Evolutionary conservation across 345 rosid genomes (phyloP).

Genomic region (Aquilaria malaccensis): DNA sequence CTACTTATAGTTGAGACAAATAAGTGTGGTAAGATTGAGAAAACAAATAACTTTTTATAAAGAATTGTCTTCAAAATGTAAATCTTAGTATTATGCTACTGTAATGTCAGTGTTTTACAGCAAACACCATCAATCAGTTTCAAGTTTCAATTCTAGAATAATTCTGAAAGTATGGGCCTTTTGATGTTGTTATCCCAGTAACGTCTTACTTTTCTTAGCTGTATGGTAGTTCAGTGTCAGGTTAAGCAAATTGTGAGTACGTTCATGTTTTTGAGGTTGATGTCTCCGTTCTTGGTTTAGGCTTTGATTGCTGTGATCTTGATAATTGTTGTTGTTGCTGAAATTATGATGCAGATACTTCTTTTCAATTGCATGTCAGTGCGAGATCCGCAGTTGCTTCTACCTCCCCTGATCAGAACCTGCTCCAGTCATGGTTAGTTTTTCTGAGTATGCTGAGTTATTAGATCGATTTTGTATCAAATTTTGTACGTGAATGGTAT

Average conservation of each 20-base stretch:
- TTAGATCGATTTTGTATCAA: constrained; percentile 5
- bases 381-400: constrained; percentile 72
- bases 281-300: no score
- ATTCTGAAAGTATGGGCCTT: neutral
- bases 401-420: constrained; percentile 48
- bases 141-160: no score
- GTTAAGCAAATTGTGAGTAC: neutral
- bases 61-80: no score
- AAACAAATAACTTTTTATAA: no score
- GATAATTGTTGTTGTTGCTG: constrained; percentile 6
- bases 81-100: no score
- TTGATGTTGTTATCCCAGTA: neutral
- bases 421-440: constrained; percentile 53
- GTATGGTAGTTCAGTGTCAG: neutral
- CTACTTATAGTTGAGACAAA: no score
- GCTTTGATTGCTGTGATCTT: no score
- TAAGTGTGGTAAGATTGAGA: no score
- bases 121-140: no score
- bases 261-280: no score
- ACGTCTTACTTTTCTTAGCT: neutral
- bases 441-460: neutral
- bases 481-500: no score
- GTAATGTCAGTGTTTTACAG: no score
- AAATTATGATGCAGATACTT: constrained; percentile 41
- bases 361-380: constrained; percentile 61